Conservation (phyloP, 192 early-diverging fungal species). For the Linnemannia elongata region DNA sequence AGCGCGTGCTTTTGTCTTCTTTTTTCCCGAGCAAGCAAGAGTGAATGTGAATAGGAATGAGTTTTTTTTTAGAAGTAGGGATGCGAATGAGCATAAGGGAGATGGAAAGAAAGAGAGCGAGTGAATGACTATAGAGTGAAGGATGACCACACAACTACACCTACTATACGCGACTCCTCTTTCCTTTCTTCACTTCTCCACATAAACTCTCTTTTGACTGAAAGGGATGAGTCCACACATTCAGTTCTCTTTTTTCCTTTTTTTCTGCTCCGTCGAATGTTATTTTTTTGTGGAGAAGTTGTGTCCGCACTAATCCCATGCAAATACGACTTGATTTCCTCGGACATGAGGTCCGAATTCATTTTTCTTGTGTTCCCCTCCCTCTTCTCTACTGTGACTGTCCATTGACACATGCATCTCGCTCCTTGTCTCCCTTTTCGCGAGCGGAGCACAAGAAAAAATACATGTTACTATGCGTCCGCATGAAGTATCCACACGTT, state of each 20-base stretch:
- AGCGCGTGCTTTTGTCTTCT: neutral
- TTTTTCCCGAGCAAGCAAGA: neutral
- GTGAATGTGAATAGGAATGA: neutral
- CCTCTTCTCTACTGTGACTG: neutral
- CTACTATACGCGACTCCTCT: neutral
- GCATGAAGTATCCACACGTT: neutral
- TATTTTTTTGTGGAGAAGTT: conserved; percentile 1
- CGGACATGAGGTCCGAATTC: neutral
- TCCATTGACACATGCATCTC: conserved; percentile 7
- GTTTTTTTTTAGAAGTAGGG: neutral
- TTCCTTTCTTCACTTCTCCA: neutral
- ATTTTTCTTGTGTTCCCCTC: too few relatives aligned
- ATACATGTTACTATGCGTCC: neutral
- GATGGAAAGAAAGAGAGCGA: neutral
- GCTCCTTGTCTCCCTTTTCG: neutral
- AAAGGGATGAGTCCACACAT: neutral
- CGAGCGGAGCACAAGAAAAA: neutral
- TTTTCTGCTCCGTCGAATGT: neutral
- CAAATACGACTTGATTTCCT: neutral
- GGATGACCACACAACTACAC: neutral
- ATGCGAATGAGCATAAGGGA: neutral
- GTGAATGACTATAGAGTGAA: neutral
- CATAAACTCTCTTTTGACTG: neutral
- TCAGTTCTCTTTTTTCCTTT: neutral
- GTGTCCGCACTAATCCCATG: neutral